Conservation (phyloP, 192 early-diverging fungal species). For the Entomortierella parvispora region DNA sequence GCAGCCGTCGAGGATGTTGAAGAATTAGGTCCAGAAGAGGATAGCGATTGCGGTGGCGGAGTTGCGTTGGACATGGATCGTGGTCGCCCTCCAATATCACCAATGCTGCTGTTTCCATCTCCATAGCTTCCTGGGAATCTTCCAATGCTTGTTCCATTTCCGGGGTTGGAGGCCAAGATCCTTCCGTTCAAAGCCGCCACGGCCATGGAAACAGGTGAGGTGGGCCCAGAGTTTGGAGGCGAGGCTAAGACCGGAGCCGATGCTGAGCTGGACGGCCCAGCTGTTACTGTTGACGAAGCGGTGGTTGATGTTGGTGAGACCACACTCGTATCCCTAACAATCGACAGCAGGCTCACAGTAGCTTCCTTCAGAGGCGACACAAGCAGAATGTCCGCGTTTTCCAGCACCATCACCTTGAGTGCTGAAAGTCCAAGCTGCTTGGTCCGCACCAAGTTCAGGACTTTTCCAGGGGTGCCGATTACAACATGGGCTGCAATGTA, state of each 20-base stretch:
- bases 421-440: constrained; percentile 33
- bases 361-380: constrained; percentile 39
- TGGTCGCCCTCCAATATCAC: not conserved
- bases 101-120: not conserved
- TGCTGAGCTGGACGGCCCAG: not conserved
- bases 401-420: constrained; percentile 44
- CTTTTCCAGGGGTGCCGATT: constrained; percentile 42
- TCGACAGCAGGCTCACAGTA: constrained; percentile 37
- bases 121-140: constrained; percentile 17
- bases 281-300: not conserved
- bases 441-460: constrained; percentile 29
- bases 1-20: not conserved
- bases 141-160: constrained; percentile 1
- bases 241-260: constrained; percentile 7
- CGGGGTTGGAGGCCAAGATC: not conserved
- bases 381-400: constrained; percentile 43
- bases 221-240: constrained; percentile 42
- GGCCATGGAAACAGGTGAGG: constrained; percentile 44
- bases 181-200: constrained; percentile 44
- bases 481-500: constrained; percentile 49
- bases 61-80: constrained; percentile 10
- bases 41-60: not conserved
- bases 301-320: not conserved
- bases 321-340: constrained; percentile 18
- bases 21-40: not conserved